Evolutionary conservation across 202 grass and related monocot species (phyloP), one percentile per base, ranked within the genome.

Genomic region (Schoenoplectus triqueter): DNA sequence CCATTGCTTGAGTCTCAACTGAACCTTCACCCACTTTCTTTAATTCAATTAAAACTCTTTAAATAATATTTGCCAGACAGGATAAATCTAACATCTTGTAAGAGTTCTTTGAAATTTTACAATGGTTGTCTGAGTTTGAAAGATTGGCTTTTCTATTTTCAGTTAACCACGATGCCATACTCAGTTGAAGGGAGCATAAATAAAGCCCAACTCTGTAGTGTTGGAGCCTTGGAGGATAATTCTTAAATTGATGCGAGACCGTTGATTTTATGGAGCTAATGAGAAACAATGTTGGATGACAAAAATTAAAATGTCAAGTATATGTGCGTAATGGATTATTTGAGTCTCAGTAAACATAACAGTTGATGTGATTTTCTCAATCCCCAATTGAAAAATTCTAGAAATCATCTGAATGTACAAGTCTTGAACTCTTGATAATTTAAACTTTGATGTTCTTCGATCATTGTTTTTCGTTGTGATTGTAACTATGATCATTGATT

Each of bases 161-260:
- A 59, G 73, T 78, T 78, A 40, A 74, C 19, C 22, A 76, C 41
- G 52, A 40, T 75, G 72, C 72, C 31, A 31, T 62, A 55, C 51
- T 78, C 19, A 6, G 13, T 78, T 57, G 51, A 78, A 78, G 74
- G 31, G 54, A 5, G 7, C 31, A 60, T 42, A 19, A 73, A 51
- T 20, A 73, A 73, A 69, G 66, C 3, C 3, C 3, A 49, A 49
- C 0, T 4, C 47, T 31, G 3, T 49, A 49, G 6, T 5, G 0
- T 49, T 49, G 47, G 47, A 49, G 31, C 31, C 31, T 31, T 49
- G 6, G 5, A 49, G 6, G 6, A 49, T 31, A 31, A 31, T 31
- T 31, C 31, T 31, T 31, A 31, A 31, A 31, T 31, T 31, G 31
- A 11, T 56, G 54, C 13, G 54, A 8, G 54, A 2, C 1, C 2